phyloP scores from a whole-genome alignment of 306 rosid genomes.

The Hippophae rhamnoides region DNA sequence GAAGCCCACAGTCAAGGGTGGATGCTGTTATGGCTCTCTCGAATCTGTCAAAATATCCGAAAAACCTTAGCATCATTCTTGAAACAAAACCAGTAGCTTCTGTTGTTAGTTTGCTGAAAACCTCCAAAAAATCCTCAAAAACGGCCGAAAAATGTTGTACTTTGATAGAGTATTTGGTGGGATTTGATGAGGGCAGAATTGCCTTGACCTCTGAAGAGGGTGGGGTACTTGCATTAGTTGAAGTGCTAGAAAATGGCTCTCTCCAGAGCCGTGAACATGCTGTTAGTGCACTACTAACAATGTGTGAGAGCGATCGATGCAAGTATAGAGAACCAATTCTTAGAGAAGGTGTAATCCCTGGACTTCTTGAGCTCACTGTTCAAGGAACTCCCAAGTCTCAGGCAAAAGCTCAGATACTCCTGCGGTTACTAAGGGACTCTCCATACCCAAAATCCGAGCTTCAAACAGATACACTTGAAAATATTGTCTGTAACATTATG shows the following conservation, averaged over 20 bases:
- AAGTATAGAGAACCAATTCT: conserved; percentile 84
- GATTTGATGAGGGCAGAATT: conserved; percentile 59
- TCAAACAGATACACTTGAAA: conserved; percentile 83
- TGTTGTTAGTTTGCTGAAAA: conserved; percentile 51
- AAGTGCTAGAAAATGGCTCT: conserved; percentile 81
- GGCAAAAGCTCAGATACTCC: conserved; percentile 58
- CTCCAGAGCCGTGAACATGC: conserved; percentile 83
- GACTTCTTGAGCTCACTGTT: conserved; percentile 92
- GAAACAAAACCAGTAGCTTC: conserved; percentile 56
- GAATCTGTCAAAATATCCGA: conserved; percentile 62
- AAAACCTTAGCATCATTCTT: conserved; percentile 48
- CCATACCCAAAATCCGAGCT: conserved; percentile 78
- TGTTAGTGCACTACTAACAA: conserved; percentile 66
- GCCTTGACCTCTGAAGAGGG: conserved; percentile 83
- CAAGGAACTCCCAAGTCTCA: conserved; percentile 93
- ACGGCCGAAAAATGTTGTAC: conserved; percentile 88
- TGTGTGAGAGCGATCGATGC: conserved; percentile 81
- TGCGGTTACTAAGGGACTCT: conserved; percentile 70
- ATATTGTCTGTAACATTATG: conserved; percentile 81
- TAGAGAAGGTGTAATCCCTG: conserved; percentile 94
- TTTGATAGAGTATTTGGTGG: conserved; percentile 69
- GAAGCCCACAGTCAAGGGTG: conserved; percentile 74
- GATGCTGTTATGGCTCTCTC: conserved; percentile 97
- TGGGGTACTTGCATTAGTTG: conserved; percentile 89
- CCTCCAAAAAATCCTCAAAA: conserved; percentile 72